Percentiles rank a stretch among this genome's conserved stretches.
Evolutionary conservation across 2,329 filamentous ascomycete species (phyloP).

Genomic region (Chaetomium sp.): DNA sequence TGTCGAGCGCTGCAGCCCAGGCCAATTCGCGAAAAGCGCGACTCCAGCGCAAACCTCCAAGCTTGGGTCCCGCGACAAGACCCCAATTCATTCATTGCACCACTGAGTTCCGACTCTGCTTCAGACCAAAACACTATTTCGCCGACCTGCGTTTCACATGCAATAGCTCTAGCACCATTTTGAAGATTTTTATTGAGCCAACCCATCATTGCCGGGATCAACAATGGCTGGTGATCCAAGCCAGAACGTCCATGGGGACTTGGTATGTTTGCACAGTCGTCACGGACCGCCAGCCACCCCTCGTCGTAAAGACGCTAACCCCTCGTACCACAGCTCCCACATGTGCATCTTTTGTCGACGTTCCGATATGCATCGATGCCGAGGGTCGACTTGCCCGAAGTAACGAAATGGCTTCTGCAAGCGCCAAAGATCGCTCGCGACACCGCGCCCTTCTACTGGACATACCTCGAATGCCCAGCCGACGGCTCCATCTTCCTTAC

Average conservation of each 20-base stretch:
- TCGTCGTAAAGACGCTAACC: constrained; percentile 19
- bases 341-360: constrained; percentile 86
- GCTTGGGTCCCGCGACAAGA: constrained; percentile 17
- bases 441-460: constrained; percentile 87
- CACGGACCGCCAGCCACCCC: neutral
- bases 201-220: constrained; percentile 5
- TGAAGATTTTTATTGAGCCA: neutral
- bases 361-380: constrained; percentile 76
- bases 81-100: constrained; percentile 10
- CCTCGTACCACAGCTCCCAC: constrained; percentile 63
- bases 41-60: constrained; percentile 22
- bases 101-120: neutral
- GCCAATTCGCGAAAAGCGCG: constrained; percentile 29
- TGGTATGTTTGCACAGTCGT: constrained; percentile 34
- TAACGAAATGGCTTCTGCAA: constrained; percentile 79
- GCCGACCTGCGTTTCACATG: neutral
- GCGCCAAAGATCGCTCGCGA: constrained; percentile 86
- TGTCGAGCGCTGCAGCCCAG: neutral
- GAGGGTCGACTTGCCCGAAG: constrained; percentile 71
- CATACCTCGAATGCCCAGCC: constrained; percentile 78
- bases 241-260: constrained; percentile 41
- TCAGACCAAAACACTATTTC: neutral
- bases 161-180: neutral
- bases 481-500: constrained; percentile 83
- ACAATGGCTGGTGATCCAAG: constrained; percentile 39